These are phyloP conservation scores for Parastagonospora avenae DNA, from an alignment of 2,329 filamentous ascomycete genomes.

Conservation along the genomic window DNA sequence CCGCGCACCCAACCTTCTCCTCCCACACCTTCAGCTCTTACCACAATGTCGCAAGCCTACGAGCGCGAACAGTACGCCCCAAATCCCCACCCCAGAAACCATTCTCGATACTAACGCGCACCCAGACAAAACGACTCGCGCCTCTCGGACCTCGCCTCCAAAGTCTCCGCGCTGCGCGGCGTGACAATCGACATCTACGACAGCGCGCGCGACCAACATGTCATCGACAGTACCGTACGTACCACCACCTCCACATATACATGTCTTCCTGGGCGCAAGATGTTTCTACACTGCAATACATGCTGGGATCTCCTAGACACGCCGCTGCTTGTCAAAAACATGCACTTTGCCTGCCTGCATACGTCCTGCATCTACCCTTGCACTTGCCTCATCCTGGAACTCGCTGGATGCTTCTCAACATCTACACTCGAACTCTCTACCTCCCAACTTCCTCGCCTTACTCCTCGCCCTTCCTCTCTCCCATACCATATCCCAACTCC, in stretches of 20 bases:
- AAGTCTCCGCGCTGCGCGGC: slow-evolving; percentile 88
- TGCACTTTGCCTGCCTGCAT: too few species aligned
- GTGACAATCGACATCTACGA: slow-evolving; percentile 99
- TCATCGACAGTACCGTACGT: slow-evolving; percentile 86
- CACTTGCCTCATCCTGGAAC: too few species aligned
- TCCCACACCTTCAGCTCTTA: slow-evolving; percentile 3
- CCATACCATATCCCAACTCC: too few species aligned
- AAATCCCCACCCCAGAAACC: slow-evolving; percentile 4
- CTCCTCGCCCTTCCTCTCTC: too few species aligned
- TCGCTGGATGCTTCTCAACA: too few species aligned
- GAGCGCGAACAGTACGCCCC: slow-evolving; percentile 63
- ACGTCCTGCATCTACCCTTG: too few species aligned
- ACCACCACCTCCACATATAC: slow-evolving; percentile 3
- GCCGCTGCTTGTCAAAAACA: too few species aligned
- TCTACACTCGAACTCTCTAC: too few species aligned
- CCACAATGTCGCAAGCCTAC: slow-evolving; percentile 63
- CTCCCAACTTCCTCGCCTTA: too few species aligned
- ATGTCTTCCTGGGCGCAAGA: too few species aligned
- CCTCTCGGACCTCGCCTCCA: slow-evolving; percentile 85
- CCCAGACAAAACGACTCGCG: slow-evolving; percentile 86
- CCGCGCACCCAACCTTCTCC: not conserved
- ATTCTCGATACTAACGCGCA: not conserved
- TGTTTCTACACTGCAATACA: too few species aligned
- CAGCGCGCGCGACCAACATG: slow-evolving; percentile 83
- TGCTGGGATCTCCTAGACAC: too few species aligned